A percentile compares a stretch with the other conserved stretches of the same genome.
Conservation (phyloP, 1,284 basidiomycete species). For the Ustilago shanxiensis region DNA sequence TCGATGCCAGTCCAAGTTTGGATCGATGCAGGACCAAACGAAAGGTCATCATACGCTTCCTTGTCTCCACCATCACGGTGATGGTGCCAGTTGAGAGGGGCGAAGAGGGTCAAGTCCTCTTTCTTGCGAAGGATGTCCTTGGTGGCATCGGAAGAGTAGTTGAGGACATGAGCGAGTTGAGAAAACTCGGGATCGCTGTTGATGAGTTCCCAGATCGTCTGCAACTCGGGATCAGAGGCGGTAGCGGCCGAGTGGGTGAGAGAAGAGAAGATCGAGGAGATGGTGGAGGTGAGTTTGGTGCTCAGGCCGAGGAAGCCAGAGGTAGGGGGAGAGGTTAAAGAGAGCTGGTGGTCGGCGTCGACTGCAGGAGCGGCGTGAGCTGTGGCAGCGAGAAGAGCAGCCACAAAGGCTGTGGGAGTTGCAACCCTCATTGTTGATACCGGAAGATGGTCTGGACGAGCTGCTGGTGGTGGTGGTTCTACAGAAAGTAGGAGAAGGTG, state of each 20-base stretch:
- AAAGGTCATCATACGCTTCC: conserved; percentile 17
- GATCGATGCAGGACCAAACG: conserved; percentile 37
- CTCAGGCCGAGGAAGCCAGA: conserved; percentile 33
- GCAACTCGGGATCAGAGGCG: conserved; percentile 11
- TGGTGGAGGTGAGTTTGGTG: conserved; percentile 32
- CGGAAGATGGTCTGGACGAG: background rate
- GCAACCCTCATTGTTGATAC: conserved; percentile 31
- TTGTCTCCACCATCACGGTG: conserved; percentile 32
- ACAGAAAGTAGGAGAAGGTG: background rate
- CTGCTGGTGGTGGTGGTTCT: no score
- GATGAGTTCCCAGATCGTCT: conserved; percentile 60
- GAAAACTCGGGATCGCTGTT: conserved; percentile 46
- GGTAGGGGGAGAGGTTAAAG: conserved; percentile 13
- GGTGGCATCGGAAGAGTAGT: conserved; percentile 56
- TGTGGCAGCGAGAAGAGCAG: conserved; percentile 17
- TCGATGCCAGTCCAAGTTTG: conserved; percentile 44
- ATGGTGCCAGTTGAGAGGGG: conserved; percentile 61
- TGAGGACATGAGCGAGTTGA: conserved; percentile 58
- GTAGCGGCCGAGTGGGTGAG: conserved; percentile 10
- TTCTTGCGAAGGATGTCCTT: conserved; percentile 56
- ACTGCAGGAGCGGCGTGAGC: conserved; percentile 29
- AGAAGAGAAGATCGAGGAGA: conserved; percentile 15
- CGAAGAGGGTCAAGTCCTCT: conserved; percentile 54
- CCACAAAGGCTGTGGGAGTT: conserved; percentile 15
- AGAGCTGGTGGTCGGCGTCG: conserved; percentile 28